These are phyloP conservation scores for Hordeum vulgare DNA, from an alignment of 176 grass and related monocot genomes.

Conservation along the genomic window MorexV3_pseudomolecules_assembly NC_058521.1:581190136-581190635, in stretches of 20 bases:
- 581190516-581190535: slow-evolving; percentile 32
- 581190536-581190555: slow-evolving; percentile 30
- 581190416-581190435: not conserved
- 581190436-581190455: not conserved
- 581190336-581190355: not conserved
- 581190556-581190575: not conserved
- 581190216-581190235: too few species aligned
- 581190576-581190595: slow-evolving; percentile 43
- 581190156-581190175: too few species aligned
- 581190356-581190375: not conserved
- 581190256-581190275: too few species aligned
- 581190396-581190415: not conserved
- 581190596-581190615: slow-evolving; percentile 13
- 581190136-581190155: too few species aligned
- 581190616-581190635: not conserved
- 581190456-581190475: not conserved
- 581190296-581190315: too few species aligned
- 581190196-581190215: too few species aligned
- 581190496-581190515: slow-evolving; percentile 13
- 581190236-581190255: too few species aligned
- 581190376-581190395: not conserved
- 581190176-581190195: too few species aligned
- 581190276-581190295: too few species aligned
- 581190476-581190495: slow-evolving; percentile 11
- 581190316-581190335: too few species aligned